A percentile compares a stretch with the other conserved stretches of the same genome.
These are phyloP conservation scores for Andrographis paniculata DNA, from an alignment of 305 asterid genomes.

Conservation along the genomic window DNA sequence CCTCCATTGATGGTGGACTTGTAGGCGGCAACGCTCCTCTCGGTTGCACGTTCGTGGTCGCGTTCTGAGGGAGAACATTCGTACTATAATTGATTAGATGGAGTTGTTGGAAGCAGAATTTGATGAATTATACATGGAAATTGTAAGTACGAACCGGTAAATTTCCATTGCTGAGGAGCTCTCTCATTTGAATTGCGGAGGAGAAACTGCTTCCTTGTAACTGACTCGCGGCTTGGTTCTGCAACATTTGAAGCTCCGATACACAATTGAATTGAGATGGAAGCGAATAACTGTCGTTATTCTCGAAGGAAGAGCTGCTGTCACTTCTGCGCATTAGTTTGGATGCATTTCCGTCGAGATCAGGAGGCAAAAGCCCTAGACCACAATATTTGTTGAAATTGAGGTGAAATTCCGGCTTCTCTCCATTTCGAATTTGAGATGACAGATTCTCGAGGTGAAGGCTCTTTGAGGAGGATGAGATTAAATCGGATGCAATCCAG, in stretches of 20 bases:
- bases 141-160: constrained; percentile 35
- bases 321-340: constrained; percentile 71
- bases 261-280: constrained; percentile 38
- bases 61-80: constrained; percentile 26
- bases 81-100: no score
- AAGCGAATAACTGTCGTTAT: constrained; percentile 24
- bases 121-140: not conserved
- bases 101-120: no score
- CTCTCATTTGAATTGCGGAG: constrained; percentile 46
- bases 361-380: constrained; percentile 17
- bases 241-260: constrained; percentile 36
- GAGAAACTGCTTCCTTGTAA: constrained; percentile 33
- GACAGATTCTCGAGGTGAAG: constrained; percentile 45
- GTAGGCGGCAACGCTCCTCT: constrained; percentile 36
- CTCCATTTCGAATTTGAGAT: constrained; percentile 25
- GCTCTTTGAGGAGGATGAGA: constrained; percentile 61
- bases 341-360: constrained; percentile 24
- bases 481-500: constrained; percentile 31
- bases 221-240: constrained; percentile 24
- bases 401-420: constrained; percentile 32
- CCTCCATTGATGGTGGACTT: constrained; percentile 61
- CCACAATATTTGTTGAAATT: constrained; percentile 21
- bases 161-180: constrained; percentile 79
- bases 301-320: constrained; percentile 54
- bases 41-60: constrained; percentile 27